Percentiles rank a stretch among this genome's conserved stretches.
These are phyloP conservation scores for Triticum aestivum DNA, from an alignment of 176 grass and related monocot genomes.

Conservation along the genomic window IWGSC_CS_RefSeq_v2.1 NC_057797.1:662398254-662398753, in stretches of 20 bases:
- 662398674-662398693: too few relatives aligned
- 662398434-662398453: background rate
- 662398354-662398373: background rate
- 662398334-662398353: background rate
- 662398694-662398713: too few relatives aligned
- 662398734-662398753: too few relatives aligned
- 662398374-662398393: background rate
- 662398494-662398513: background rate
- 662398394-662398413: background rate
- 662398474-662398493: slow-evolving; percentile 15
- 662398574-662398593: too few relatives aligned
- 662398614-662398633: too few relatives aligned
- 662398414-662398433: background rate
- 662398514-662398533: background rate
- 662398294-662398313: background rate
- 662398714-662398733: too few relatives aligned
- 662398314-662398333: background rate
- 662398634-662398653: too few relatives aligned
- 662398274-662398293: background rate
- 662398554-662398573: background rate
- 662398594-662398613: too few relatives aligned
- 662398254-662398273: background rate
- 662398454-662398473: background rate
- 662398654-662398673: too few relatives aligned
- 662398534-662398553: background rate